Percentiles rank a stretch among this genome's conserved stretches.
Evolutionary conservation across 257 asterid species (phyloP).

Genomic region (Solanum ossicruentum): DNA sequence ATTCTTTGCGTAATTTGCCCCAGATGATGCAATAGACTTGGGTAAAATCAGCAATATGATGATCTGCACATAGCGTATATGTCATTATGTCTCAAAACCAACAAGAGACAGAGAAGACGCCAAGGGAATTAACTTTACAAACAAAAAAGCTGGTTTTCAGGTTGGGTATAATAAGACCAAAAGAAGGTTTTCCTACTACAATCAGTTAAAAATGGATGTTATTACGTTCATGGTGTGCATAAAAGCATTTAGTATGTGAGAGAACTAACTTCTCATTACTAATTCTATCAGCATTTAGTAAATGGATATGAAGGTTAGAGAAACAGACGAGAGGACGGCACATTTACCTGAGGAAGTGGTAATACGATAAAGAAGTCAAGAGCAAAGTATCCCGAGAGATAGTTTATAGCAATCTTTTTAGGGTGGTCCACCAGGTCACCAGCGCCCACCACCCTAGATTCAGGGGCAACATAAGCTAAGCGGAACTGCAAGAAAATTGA

Average conservation of each 20-base stretch:
- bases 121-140: not conserved
- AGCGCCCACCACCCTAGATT: conserved; percentile 71
- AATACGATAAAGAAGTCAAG: conserved; percentile 54
- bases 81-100: not conserved
- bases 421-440: conserved; percentile 79
- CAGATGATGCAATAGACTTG: conserved; percentile 28
- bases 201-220: not conserved
- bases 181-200: not conserved
- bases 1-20: conserved; percentile 59
- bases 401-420: conserved; percentile 55
- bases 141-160: not conserved
- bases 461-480: conserved; percentile 83
- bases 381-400: conserved; percentile 42
- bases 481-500: conserved; percentile 61
- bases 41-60: conserved; percentile 47
- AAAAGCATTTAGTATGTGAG: not conserved
- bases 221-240: not conserved
- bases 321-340: not conserved
- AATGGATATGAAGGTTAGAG: not conserved
- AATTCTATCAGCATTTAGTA: not conserved
- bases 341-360: conserved; percentile 77
- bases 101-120: not conserved
- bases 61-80: conserved; percentile 26
- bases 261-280: not conserved
- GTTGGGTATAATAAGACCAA: not conserved